Base-by-base conservation (phyloP, 257 asterid genomes). In the Rhazya stricta region DNA sequence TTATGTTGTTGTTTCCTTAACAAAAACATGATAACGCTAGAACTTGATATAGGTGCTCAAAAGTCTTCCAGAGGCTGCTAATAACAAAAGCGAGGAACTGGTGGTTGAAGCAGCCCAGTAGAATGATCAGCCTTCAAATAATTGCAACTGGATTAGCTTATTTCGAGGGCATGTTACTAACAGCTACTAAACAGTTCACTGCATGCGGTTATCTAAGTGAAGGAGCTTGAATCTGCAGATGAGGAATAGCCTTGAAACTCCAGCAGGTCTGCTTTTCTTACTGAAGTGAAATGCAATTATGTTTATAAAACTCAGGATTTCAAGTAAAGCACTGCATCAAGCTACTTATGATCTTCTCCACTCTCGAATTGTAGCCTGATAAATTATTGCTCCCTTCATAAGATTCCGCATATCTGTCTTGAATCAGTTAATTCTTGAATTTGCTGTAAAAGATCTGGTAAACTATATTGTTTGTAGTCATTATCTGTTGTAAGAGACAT, bases 1-100 rank as follows among this genome's bases (percentile, higher is more conserved):
- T 34, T 63, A 0, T 34, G 4, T 34, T 34, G 6, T 30, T 69
- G 29, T 62, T 53, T 67, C 67, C 77, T 45, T 53, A 63, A 78
- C 54, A 29, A 71, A 76, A 36, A 36, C 50, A 19, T 41, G 34
- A n/a, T n/a, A n/a, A n/a, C n/a, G n/a, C n/a, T n/a, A n/a, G n/a
- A n/a, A n/a, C n/a, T n/a, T n/a, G n/a, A 27, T 77, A 60, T 84
- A 91, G 97, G 97, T 83, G 46, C 84, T 91, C 74, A 79, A 79
- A 58, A 85, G 72, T 81, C 85, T 85, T 79, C 89, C 90, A 12
- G 89, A 84, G 72, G 77, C 85, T 66, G 82, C 66, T 72, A 78
- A 78, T 77, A 78, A 78, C 77, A 74, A 71, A 69, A 74, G 42
- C 42, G 81, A 69, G 74, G 82, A 81, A 73, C 68, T 48, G 4